These are phyloP conservation scores for Plasmodium fragile DNA, from an alignment of 169 alveolate genomes.

Conservation along the genomic window DNA sequence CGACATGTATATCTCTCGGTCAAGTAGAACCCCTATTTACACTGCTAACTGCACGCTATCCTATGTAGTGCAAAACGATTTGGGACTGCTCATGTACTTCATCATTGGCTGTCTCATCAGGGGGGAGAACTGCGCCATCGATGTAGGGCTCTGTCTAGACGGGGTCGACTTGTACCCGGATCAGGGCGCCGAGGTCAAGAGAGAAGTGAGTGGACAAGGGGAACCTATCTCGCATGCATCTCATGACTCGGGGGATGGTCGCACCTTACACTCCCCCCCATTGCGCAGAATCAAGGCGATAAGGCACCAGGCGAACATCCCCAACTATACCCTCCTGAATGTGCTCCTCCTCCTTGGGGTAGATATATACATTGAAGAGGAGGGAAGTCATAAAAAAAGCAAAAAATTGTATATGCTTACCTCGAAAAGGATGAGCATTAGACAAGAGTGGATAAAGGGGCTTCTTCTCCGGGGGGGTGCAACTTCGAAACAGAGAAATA, in stretches of 20 bases:
- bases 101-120: conserved; percentile 32
- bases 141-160: neutral
- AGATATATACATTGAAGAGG: neutral
- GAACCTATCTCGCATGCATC: neutral
- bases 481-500: neutral
- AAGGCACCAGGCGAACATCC: neutral
- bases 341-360: conserved; percentile 25
- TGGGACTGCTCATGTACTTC: conserved; percentile 31
- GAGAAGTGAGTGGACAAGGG: neutral
- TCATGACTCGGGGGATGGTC: neutral
- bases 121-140: conserved; percentile 10
- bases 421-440: neutral
- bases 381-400: neutral
- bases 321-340: conserved; percentile 27
- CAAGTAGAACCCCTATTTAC: neutral
- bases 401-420: neutral
- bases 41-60: neutral
- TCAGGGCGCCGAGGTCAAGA: neutral
- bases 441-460: neutral
- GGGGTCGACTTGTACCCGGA: neutral
- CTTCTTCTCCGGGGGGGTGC: neutral
- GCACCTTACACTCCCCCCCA: neutral
- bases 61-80: conserved; percentile 19
- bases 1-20: neutral
- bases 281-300: conserved; percentile 9